Base-by-base conservation (phyloP, 495 filamentous ascomycete species). In the Recurvomyces mirabilis region DNA sequence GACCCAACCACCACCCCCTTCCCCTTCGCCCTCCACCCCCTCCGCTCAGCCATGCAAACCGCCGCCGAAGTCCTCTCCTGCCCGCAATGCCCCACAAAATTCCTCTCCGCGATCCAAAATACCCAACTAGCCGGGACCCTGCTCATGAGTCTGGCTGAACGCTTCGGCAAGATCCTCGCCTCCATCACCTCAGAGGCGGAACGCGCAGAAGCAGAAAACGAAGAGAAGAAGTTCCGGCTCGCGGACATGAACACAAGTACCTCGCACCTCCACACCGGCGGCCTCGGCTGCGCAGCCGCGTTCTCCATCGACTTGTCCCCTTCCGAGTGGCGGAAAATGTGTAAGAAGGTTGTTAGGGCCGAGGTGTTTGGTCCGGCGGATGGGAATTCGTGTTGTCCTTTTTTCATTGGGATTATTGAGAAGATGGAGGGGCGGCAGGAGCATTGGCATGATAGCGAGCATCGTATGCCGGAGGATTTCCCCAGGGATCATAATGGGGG, bases 101-200 rank as follows among this genome's bases (percentile, higher is more conserved):
- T 50, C 35, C 49, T 58, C 22, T 50, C 52, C 11, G 57, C 56
- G 1, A 54, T 60, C 3, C 60, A 65, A 34, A 66, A 66, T 46
- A 51, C 52, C 5, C 38, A 51, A 14, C 39, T 62, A 2, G 30
- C 57, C 19, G 38, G 49, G 5, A 51, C 60, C 11, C 38, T 66
- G 11, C 33, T 66, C 5, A 48, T 46, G 10, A 47, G 48, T 5
- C 39, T 62, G 21, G 62, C 52, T 6, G 54, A 63, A 24, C 54
- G 54, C 3, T 63, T 54, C 47, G 47, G 54, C 36, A 54, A 49
- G 24, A 22, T 59, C 5, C 44, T 65, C n/a, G 19, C 25, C 1
- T 39, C 42, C 13, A 60, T 66, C 22, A 56, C 57, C 12, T 28
- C 24, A 4, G 63, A 65, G 34, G 52, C 56, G 12, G 29, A 14